Conservation (phyloP, 345 rosid species). For the Citrus unshiu region DNA sequence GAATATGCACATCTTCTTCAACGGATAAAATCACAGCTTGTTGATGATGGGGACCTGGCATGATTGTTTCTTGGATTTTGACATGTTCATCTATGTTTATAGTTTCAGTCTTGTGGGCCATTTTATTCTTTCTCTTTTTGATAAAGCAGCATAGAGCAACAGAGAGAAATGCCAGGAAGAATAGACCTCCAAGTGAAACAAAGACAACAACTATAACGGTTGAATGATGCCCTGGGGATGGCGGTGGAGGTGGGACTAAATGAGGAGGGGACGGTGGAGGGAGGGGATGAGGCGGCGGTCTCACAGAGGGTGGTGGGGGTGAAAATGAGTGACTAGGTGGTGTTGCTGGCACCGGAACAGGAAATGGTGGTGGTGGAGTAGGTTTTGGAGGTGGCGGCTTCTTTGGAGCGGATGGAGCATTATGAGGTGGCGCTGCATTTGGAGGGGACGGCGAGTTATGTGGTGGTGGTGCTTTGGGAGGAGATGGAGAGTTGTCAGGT, state of each 20-base stretch:
- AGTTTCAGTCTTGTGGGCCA: constrained; percentile 33
- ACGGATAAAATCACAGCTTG: constrained; percentile 28
- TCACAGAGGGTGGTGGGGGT: constrained; percentile 17
- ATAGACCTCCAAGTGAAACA: constrained; percentile 57
- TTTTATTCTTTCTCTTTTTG: constrained; percentile 45
- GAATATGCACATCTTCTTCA: constrained; percentile 53
- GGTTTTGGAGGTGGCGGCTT: constrained; percentile 21
- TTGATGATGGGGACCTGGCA: constrained; percentile 53
- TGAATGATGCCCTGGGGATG: constrained; percentile 49
- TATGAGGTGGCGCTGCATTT: neutral
- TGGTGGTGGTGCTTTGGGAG: constrained; percentile 9
- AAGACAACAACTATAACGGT: constrained; percentile 49
- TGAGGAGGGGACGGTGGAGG: constrained; percentile 45
- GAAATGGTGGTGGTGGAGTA: constrained; percentile 27
- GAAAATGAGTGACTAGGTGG: constrained; percentile 28
- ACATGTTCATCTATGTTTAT: constrained; percentile 42
- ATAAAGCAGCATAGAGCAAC: constrained; percentile 54
- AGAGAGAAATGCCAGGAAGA: constrained; percentile 58
- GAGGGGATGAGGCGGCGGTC: constrained; percentile 37
- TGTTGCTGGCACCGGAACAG: constrained; percentile 18
- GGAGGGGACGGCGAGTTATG: constrained; percentile 12
- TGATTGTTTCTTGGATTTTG: constrained; percentile 46
- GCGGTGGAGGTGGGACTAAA: constrained; percentile 38
- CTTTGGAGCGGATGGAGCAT: constrained; percentile 8
- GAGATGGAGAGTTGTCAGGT: constrained; percentile 16